Evolutionary conservation across 306 rosid genomes (phyloP), one percentile per base, ranked within the genome.

Genomic region (Cyclanthera cordifolia): DNA sequence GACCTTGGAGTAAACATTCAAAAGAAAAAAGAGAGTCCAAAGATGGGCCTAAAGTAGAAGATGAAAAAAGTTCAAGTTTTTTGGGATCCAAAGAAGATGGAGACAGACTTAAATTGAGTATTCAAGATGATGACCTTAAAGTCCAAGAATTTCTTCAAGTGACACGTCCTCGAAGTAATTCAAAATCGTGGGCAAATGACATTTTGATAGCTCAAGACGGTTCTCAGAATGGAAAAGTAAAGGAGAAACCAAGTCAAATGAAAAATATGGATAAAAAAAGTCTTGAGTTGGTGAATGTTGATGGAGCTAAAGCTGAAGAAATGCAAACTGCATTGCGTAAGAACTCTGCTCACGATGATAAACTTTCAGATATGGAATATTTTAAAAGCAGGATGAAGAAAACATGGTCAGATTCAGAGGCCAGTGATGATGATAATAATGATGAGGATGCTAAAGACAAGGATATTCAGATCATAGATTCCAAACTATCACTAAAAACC

Each of bases 171-270:
- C 83, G 96, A 54, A 74, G 69, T 8, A 85, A 85, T 74, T 83
- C 96, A 43, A 93, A 93, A 72, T 3, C 83, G 77, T 93, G 99
- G 99, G 95, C 83, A 48, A 88, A 93, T 80, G 95, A 90, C 78
- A 65, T 81, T 1, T 28, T 82, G 41, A 9, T 77, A 54, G 76
- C 75, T 56, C 53, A 76, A 7, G 72, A 47, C 8, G 79, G 53
- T 21, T 67, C 43, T 24, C 41, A 65, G 9, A 71, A 66, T 20
- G 53, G 46, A 37, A 77, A 63, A 74, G 78, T 57, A 54, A 71
- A 45, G 28, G 71, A 71, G 59, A 77, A 79, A 74, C 77, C 80
- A 73, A 53, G 25, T 24, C 30, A 59, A 39, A 58, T 59, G 50
- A 80, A 81, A 69, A 81, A 84, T 78, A 69, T 37, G 24, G 73